Percentiles rank a stretch among this genome's conserved stretches.
Conservation (phyloP, 163 green algal genomes). For the Scenedesmus sp. region DNA sequence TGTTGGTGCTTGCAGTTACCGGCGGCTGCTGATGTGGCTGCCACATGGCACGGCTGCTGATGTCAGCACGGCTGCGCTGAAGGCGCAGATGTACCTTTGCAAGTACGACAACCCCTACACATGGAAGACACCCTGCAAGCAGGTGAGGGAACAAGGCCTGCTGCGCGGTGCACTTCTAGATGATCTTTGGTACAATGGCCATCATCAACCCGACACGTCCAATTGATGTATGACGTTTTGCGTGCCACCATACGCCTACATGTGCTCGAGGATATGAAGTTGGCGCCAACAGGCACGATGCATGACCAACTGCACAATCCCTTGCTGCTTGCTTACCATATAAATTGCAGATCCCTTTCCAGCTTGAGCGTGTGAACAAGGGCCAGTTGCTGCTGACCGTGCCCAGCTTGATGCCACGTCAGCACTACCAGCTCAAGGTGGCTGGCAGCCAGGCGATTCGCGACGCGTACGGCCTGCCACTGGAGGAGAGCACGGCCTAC, state of each 20-base stretch:
- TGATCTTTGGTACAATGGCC: no score
- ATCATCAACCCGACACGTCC: no score
- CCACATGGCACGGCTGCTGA: constrained; percentile 28
- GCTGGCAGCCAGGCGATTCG: not conserved
- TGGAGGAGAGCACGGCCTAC: constrained; percentile 36
- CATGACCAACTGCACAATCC: not conserved
- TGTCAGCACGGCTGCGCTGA: not conserved
- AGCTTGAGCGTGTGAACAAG: constrained; percentile 18
- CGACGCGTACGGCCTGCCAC: constrained; percentile 36
- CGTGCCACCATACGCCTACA: no score
- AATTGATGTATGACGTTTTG: no score
- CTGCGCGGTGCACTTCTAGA: no score
- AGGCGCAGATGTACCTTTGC: constrained; percentile 45
- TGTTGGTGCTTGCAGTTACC: not conserved
- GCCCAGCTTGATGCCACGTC: constrained; percentile 14
- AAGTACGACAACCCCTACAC: constrained; percentile 46
- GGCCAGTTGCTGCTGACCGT: constrained; percentile 49
- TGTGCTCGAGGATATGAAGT: no score
- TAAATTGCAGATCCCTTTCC: not conserved
- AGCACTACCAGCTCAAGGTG: constrained; percentile 45
- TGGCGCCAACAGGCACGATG: no score
- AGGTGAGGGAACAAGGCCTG: not conserved
- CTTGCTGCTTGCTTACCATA: not conserved
- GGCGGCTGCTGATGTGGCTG: constrained; percentile 47
- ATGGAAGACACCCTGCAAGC: constrained; percentile 10